Evolutionary conservation across 169 alveolate genomes (phyloP), one percentile per base, ranked within the genome.

Genomic region (Besnoitia besnoiti): DNA sequence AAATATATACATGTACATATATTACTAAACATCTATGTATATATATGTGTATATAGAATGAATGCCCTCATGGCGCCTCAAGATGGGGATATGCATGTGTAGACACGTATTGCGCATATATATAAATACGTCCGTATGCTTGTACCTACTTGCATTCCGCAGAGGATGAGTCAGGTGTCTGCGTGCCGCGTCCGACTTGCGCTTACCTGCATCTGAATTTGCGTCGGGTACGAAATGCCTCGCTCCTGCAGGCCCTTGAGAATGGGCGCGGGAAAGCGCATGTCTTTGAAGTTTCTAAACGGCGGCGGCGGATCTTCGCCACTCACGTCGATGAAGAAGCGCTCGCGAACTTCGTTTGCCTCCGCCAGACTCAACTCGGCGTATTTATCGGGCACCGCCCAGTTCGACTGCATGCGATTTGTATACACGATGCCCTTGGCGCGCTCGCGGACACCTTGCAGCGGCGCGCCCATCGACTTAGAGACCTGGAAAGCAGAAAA

Each of bases 241-340:
- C 97, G 97, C 89, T 96, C 96, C 75, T 95, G 95, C 61, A 98
- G 93, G 33, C 97, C 96, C 95, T 95, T 95, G 46, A 98, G 92
- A 44, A 98, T 96, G 37, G 97, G 97, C 59, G 95, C 92, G 10
- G 99, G 99, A 42, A 98, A 95, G 35, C 98, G 96, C 98, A 98
- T 97, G 88, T 98, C 98, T 90, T 97, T 96, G 92, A 98, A 98
- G 40, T 96, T 95, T 93, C 96, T 95, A 84, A 98, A 97, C 3
- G 99, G 99, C 51, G 99, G 99, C 8, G 99, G 99, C 19, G 97
- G 95, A 85, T 97, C 98, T 33, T 93, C 90, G 19, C 99, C 99
- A 80, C 90, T 93, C 8, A 97, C 96, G 91, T 97, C 98, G 19
- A 98, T 96, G 94, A 96, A 95, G 91, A 96, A 95, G 73, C 90